Evolutionary conservation across 1,139 yeast genomes (phyloP).

Genomic region (Candida gigantensis): DNA sequence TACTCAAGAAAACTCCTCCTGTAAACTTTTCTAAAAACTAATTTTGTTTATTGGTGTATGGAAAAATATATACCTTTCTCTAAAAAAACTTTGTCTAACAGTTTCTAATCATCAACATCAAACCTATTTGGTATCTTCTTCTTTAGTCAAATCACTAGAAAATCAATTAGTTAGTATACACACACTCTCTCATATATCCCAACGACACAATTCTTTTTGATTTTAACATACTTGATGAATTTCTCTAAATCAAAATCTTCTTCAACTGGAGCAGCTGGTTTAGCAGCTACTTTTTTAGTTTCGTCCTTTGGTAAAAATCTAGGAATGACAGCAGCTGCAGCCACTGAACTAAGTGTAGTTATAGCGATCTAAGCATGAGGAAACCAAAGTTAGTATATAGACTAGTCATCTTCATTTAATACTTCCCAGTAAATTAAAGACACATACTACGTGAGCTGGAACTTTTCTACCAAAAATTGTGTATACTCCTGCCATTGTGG

Average conservation of each 20-base stretch:
- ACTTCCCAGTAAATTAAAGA: too few relatives aligned
- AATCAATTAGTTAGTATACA: conserved; percentile 32
- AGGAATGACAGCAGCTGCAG: conserved; percentile 47
- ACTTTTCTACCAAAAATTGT: conserved; percentile 64
- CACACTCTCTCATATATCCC: too few relatives aligned
- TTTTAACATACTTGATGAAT: conserved; percentile 51
- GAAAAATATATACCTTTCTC: too few relatives aligned
- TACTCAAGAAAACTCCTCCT: too few relatives aligned
- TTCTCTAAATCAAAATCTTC: conserved; percentile 67
- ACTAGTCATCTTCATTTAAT: too few relatives aligned
- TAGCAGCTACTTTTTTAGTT: conserved; percentile 30
- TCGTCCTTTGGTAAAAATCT: conserved; percentile 28
- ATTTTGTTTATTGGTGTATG: too few relatives aligned
- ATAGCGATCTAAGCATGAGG: too few relatives aligned
- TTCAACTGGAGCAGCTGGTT: conserved; percentile 37
- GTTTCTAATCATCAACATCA: too few relatives aligned
- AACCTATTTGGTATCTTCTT: conserved; percentile 37
- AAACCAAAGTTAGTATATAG: too few relatives aligned
- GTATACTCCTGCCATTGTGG: conserved; percentile 60
- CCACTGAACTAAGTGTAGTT: too few relatives aligned
- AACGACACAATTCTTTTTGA: neutral
- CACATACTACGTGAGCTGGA: conserved; percentile 63
- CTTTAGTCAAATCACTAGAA: conserved; percentile 43
- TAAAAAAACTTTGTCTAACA: too few relatives aligned
- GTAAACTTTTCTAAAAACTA: too few relatives aligned